Conservation (phyloP, 768 basidiomycete genomes). For the Mycena rosella region DNA sequence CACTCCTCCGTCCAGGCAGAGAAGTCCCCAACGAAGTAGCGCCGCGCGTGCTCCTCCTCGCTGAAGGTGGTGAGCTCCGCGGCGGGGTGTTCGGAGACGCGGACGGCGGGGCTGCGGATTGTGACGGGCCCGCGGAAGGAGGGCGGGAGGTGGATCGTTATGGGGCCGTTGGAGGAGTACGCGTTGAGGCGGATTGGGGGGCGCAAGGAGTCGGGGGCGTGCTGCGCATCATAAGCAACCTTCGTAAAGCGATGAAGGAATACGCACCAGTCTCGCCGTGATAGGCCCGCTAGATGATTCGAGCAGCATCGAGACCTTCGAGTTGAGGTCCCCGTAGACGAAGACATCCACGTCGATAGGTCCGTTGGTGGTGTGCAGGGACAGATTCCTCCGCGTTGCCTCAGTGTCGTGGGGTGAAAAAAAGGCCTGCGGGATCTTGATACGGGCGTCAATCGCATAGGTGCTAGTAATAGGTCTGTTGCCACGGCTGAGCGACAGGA, state of each 20-base stretch:
- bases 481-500: constrained; percentile 43
- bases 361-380: constrained; percentile 48
- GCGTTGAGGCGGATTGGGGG: constrained; percentile 44
- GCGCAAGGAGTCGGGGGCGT: constrained; percentile 27
- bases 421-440: constrained; percentile 53
- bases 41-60: constrained; percentile 46
- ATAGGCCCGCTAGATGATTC: too few species aligned
- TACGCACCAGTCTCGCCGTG: too few species aligned
- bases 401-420: constrained; percentile 57
- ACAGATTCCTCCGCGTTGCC: constrained; percentile 54
- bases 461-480: constrained; percentile 49
- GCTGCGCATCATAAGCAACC: too few species aligned
- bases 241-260: too few species aligned
- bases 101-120: constrained; percentile 49
- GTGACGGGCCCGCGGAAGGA: constrained; percentile 55
- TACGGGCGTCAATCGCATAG: constrained; percentile 58
- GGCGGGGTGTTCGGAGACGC: constrained; percentile 49
- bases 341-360: constrained; percentile 55
- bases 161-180: constrained; percentile 46
- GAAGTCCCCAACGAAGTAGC: constrained; percentile 59
- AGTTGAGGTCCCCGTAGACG: too few species aligned
- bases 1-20: constrained; percentile 48
- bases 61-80: constrained; percentile 48
- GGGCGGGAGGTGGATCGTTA: constrained; percentile 53
- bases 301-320: too few species aligned